Evolutionary conservation across 2,329 filamentous ascomycete species (phyloP).

Genomic region (Pseudogymnoascus destructans): DNA sequence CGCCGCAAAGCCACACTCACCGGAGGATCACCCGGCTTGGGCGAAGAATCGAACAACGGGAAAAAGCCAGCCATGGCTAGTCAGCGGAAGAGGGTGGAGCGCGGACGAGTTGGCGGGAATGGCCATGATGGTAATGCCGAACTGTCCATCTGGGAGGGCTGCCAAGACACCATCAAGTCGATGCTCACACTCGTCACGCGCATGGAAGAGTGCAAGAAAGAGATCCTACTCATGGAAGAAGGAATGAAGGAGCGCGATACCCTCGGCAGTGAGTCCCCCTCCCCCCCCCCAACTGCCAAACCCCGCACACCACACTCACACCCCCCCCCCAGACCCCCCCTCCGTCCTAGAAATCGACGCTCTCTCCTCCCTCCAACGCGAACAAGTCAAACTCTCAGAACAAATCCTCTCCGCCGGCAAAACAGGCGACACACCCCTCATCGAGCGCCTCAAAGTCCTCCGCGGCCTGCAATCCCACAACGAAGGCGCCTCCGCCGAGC

Average conservation of each 20-base stretch:
- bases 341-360: slow-evolving; percentile 18
- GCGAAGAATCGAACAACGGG: background rate
- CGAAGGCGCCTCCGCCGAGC: slow-evolving; percentile 15
- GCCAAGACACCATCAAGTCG: background rate
- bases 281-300: background rate
- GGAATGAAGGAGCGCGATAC: background rate
- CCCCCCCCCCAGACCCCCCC: slow-evolving; percentile 15
- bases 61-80: background rate
- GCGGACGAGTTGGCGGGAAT: background rate
- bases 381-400: slow-evolving; percentile 23
- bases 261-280: background rate
- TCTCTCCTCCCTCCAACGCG: slow-evolving; percentile 20
- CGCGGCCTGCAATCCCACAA: slow-evolving; percentile 18
- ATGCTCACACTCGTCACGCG: background rate
- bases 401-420: slow-evolving; percentile 13
- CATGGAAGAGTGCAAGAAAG: background rate
- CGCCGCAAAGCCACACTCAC: background rate
- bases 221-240: background rate
- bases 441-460: slow-evolving; percentile 12
- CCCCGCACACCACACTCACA: background rate
- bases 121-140: background rate
- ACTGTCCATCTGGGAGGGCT: background rate
- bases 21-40: background rate
- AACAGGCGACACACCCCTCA: slow-evolving; percentile 14
- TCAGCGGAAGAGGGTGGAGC: slow-evolving; percentile 3